Evolutionary conservation across 306 rosid genomes (phyloP), one percentile per base, ranked within the genome.

Genomic region (Comarum palustre): DNA sequence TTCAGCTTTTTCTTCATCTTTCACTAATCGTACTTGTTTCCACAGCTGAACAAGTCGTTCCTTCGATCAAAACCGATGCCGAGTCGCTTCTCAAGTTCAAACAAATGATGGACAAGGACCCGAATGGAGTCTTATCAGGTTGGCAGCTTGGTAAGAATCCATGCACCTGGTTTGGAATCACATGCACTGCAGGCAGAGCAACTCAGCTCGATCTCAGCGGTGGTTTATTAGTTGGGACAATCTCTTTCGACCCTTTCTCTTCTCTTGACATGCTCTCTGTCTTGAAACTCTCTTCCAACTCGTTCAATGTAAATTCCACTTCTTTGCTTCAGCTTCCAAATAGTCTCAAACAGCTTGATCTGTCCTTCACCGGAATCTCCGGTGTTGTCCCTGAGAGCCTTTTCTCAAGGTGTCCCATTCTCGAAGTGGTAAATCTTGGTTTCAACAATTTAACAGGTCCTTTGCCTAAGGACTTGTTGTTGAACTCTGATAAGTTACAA

Each of bases 91-190:
- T 93, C 13, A 71, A 52, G 79, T 89, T 93, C 85, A 93, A 87
- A 82, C 87, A 84, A 75, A 75, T 78, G 85, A 78, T 93, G 60
- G 80, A 80, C 46, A 86, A 83, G 51, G 98, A 93, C 80, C 92
- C 93, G 19, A 79, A 59, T 69, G 87, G 87, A 68, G 84, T 80
- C 24, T 69, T 93, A 62, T 84, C 92, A 58, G 77, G 79, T 50
- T 93, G 98, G 98, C 77, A 87, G 77, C 78, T 68, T 31, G 80
- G 41, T 10, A 86, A 50, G 43, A 86, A 79, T 43, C 88, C 90
- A 61, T 93, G 98, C 89, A 83, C 69, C 55, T 93, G 98, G 98
- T 45, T 79, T 76, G 98, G 98, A 46, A 80, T 93, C 54, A 43
- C 97, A 63, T 93, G 98, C 84, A 83, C 88, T 8, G 38, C 32